Percentiles rank a stretch among this genome's conserved stretches.
These are phyloP conservation scores for Gastrolobium villosum DNA, from an alignment of 306 rosid genomes.

Conservation along the genomic window DNA sequence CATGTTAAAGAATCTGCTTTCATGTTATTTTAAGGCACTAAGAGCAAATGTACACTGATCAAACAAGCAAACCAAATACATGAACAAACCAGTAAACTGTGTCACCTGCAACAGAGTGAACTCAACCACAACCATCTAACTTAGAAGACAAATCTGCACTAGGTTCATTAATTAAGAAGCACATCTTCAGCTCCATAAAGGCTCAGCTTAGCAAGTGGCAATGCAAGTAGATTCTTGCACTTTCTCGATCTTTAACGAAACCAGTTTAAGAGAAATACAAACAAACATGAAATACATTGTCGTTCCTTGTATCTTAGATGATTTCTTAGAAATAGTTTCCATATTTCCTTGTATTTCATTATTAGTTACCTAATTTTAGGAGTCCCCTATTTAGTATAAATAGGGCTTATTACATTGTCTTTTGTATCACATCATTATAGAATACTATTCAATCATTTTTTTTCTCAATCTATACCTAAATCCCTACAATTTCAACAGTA, in stretches of 20 bases:
- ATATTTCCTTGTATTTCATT: no score
- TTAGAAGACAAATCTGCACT: not conserved
- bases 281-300: no score
- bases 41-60: not conserved
- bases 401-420: no score
- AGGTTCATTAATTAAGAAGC: not conserved
- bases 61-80: slow-evolving; percentile 1
- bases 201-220: slow-evolving; percentile 1
- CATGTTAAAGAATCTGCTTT: not conserved
- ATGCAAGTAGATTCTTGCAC: not conserved
- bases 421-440: no score
- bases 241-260: not conserved
- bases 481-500: no score
- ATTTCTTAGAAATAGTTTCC: no score
- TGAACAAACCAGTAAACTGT: not conserved
- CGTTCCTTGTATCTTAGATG: no score
- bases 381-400: no score
- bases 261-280: no score
- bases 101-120: not conserved
- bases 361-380: no score
- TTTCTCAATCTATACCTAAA: no score
- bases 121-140: not conserved
- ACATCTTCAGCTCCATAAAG: not conserved
- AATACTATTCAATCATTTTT: no score
- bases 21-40: not conserved